These are phyloP conservation scores for Fusarium tanahbumbuense DNA, from an alignment of 2,329 filamentous ascomycete genomes.

Conservation along the genomic window DNA sequence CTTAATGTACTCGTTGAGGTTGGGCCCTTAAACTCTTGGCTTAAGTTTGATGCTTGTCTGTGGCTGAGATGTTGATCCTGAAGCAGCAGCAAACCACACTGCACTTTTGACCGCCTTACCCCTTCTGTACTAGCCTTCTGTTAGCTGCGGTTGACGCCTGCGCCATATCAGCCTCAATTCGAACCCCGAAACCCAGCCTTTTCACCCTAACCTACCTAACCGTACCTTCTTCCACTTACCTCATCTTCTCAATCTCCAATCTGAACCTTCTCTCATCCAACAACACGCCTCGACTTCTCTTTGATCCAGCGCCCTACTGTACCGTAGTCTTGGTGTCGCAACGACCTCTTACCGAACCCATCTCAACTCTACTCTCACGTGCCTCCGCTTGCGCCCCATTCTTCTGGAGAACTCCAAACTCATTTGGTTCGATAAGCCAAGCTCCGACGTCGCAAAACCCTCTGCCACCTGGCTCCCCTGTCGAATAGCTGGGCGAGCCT, in stretches of 20 bases:
- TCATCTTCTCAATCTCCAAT: constrained; percentile 8
- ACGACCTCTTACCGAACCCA: constrained; percentile 2
- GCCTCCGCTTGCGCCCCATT: constrained; percentile 25
- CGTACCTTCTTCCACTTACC: background rate
- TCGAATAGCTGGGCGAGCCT: constrained; percentile 18
- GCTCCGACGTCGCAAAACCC: constrained; percentile 45
- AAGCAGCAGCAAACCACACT: constrained; percentile 29
- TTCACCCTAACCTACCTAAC: constrained; percentile 17
- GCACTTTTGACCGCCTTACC: constrained; percentile 43
- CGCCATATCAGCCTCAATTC: constrained; percentile 47
- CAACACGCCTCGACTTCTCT: constrained; percentile 5
- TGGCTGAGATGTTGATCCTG: constrained; percentile 28
- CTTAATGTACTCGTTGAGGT: background rate
- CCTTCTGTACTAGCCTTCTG: constrained; percentile 32
- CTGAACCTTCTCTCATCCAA: constrained; percentile 22
- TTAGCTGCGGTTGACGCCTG: constrained; percentile 32
- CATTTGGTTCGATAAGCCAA: constrained; percentile 39
- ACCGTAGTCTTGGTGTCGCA: constrained; percentile 22
- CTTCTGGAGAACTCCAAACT: constrained; percentile 37
- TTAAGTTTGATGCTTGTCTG: constrained; percentile 13
- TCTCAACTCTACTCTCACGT: constrained; percentile 30
- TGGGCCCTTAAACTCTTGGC: constrained; percentile 18
- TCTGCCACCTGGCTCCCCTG: constrained; percentile 24
- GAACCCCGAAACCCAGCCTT: constrained; percentile 43
- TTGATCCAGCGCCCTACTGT: constrained; percentile 4